Base-by-base conservation (phyloP, 306 rosid species). In the Leucaena leucocephala region DNA sequence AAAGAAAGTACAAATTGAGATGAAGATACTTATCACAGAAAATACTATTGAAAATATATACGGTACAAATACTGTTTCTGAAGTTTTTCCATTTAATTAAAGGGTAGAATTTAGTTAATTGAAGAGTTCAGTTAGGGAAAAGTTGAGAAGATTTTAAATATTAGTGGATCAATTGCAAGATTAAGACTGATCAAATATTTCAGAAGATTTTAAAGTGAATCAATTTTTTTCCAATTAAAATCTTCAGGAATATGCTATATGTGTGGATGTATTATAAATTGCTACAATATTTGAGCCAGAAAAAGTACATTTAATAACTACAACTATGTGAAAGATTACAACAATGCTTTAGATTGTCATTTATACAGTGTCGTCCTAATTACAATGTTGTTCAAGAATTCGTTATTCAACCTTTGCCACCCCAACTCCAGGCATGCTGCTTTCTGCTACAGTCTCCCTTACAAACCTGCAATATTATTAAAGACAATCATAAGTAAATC, bases 321-420 rank as follows among this genome's bases (percentile, higher is more conserved):
- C 42, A 0, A 50, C 13, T 33, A 10, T 33, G 68, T 27, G 27
- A 62, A 33, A 62, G 3, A 62, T 33, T 14, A 61, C 67, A 61
- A 61, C 17, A 61, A 33, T 58, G 78, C 66, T 65, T 49, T 61
- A 55, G 45, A 79, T 27, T 72, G 13, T 71, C 71, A 68, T n/a
- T 67, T n/a, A 65, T 49, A 72, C 68, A 79, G 68, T 58, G 75
- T 73, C 2, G 35, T 11, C 48, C 39, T 43, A n/a, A 38, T 80
- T 69, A 52, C 71, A 85, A 71, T 35, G 86, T 57, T 76, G 65
- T 57, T 27, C 1, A 44, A 75, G 40, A 72, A 33, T 87, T 76
- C 74, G 78, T 88, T 85, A 93, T 89, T 96, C 99, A 55, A 93
- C 96, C 87, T 93, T 96, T 22, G 94, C 98, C 77, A 87, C 83